Base-by-base conservation (phyloP, 345 rosid species). In the Camelina hispida region DNA sequence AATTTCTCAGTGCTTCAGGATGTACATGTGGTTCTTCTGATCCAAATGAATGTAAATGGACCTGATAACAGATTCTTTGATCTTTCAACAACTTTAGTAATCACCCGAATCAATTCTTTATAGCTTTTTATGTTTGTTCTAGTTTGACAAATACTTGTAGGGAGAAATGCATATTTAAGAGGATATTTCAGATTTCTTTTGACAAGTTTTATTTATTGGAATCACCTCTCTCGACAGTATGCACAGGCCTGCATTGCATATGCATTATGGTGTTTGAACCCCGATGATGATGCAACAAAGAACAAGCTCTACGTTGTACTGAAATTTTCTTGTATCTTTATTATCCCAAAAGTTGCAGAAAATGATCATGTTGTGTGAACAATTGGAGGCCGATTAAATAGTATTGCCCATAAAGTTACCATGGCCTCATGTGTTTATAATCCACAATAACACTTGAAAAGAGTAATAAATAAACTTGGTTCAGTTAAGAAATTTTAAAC, bases 101-200 rank as follows among this genome's bases (percentile, higher is more conserved):
- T 22, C 62, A 51, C 16, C 60, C 37, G 60, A 71, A 61, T 50
- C 75, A 61, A 61, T 71, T 9, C 48, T 7, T 25, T 6, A 42
- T 42, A 11, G 42, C 64, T 46, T 35, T 50, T 11, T 61, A n/a
- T 16, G 4, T 51, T 16, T 72, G 53, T 40, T 34, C 18, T 50
- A 60, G 22, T 46, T 28, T 17, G 17, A 53, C 25, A 14, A 6
- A 46, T 4, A n/a, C 3, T 2, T 16, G 0, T 7, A 47, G 18
- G 10, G 18, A n/a, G 4, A 47, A 47, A 47, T 47, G 10, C 20
- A 47, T 16, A 47, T 2, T 7, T 52, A 5, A 5, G n/a, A 28
- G 9, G 32, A 23, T n/a, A n/a, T 7, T 6, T n/a, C 4, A 4
- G 5, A 0, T 16, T 47, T 16, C 4, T 4, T 47, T 47, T 1